Base-by-base conservation (phyloP, 108 stramenopile genomes). In the Cylindrotheca closterium region DNA sequence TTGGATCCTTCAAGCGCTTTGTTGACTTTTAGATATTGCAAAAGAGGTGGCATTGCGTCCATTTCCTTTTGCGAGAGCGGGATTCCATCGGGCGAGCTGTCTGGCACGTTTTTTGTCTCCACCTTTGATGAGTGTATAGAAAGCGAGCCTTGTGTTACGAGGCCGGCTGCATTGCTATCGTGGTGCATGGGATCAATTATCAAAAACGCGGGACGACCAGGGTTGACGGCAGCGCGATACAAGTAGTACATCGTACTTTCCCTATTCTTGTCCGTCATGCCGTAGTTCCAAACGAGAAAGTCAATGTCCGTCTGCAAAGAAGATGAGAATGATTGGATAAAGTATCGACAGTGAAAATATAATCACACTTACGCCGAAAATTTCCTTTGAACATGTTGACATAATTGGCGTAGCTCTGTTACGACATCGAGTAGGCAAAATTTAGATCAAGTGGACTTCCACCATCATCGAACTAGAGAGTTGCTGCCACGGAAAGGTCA, bases 201-300 rank as follows among this genome's bases (percentile, higher is more conserved):
- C 2, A 81, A 19, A 18, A 66, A 25, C 2, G 71, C 71, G 2
- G 84, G 84, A 18, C 66, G 55, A 55, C 58, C 70, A 5, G 50
- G 61, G 61, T 50, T 51, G 24, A 72, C 24, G 19, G 54, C 67
- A 26, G 47, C 66, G 30, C 74, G 68, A 47, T 72, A 76, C 5
- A 30, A 56, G 55, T 47, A 70, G 21, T 81, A 53, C 7, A 71
- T 51, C 21, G 75, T 48, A 5, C 66, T 30, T 55, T 15, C 19
- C 8, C 5, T 32, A 12, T 34, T 58, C 4, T 66, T 71, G 63
- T 74, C 75, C 22, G 68, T 77, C 79, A 81, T 81, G 10, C 79
- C 81, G 55, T 66, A 84, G 60, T 83, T 81, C 82, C 87, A 89
- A 42, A 57, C 63, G 25, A 90, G 28, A 24, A 80, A 73, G 68